Base-by-base conservation (phyloP, 2,329 filamentous ascomycete genomes). In the Hypoxylon sp. region DNA sequence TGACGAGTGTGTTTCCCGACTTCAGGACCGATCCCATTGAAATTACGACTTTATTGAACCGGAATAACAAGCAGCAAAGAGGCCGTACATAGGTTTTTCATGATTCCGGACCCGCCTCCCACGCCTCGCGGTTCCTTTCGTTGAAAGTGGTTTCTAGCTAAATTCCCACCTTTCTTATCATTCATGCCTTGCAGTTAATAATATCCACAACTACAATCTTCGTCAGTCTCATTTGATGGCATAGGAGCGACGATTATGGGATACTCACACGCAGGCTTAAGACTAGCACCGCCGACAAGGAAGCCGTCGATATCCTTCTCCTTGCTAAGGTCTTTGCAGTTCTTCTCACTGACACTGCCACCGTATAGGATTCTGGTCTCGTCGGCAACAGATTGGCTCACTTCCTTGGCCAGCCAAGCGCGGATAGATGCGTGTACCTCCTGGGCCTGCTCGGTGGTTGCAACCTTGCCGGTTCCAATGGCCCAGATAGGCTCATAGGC, bases 401-500 rank as follows among this genome's bases (percentile, higher is more conserved):
- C 92, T 74, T 94, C 87, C 76, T 89, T 87, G 77, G 90, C 88
- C 78, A 99, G 87, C 93, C 94, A 98, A 77, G 89, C 84, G 75
- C 96, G 92, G 82, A 99, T 96, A 72, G 91, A 93, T 75, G 90
- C 92, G 85, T 97, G 94, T 65, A 96, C 93, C 81, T 97, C 93
- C 85, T 97, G 94, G 63, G 94, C 94, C 87, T 97, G 94, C 83
- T 93, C 86, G 65, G 90, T 94, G 70, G 90, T 91, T 74, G 93
- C 93, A 72, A 96, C 93, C 85, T 96, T 96, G 81, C 96, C 96
- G 72, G 96, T 98, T 74, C 95, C 95, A 74, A 90, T 91, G 79
- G 89, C 94, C 95, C 96, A 99, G 86, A 99, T 96, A 77, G 96
- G 96, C 88, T 99, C 96, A 83, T 99, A 99, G 77, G 96, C 96